Percentiles rank a stretch among this genome's conserved stretches.
Evolutionary conservation across 2,329 filamentous ascomycete genomes (phyloP).

Genomic region (Calonectria ilicicola): DNA sequence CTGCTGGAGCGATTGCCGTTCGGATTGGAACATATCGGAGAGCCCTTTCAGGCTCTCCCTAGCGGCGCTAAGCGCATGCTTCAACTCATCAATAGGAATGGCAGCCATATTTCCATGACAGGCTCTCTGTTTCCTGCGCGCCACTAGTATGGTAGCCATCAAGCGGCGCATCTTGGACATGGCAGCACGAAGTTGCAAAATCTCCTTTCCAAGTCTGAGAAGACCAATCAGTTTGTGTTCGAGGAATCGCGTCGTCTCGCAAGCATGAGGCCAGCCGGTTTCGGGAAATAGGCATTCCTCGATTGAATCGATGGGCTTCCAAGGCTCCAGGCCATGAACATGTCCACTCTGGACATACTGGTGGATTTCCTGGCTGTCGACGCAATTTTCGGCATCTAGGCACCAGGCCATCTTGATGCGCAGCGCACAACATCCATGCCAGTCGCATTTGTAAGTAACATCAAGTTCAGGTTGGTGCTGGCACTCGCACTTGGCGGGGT

Average conservation of each 20-base stretch:
- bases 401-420: conserved; percentile 32
- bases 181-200: neutral
- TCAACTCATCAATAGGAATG: neutral
- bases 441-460: conserved; percentile 32
- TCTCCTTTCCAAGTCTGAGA: neutral
- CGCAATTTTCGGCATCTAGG: conserved; percentile 19
- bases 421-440: conserved; percentile 44
- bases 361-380: conserved; percentile 24
- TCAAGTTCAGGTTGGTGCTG: neutral
- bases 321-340: neutral
- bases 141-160: neutral
- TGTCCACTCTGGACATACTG: conserved; percentile 30
- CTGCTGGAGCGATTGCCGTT: neutral
- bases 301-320: neutral
- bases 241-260: neutral
- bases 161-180: neutral
- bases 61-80: neutral
- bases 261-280: neutral
- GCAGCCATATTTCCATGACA: too few species aligned
- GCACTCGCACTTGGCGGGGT: conserved; percentile 37
- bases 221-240: neutral
- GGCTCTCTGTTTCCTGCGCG: neutral
- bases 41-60: neutral
- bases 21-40: neutral
- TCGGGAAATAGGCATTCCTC: neutral